Conservation (phyloP, 768 basidiomycete species). For the Goffeauzyma gilvescens region DNA sequence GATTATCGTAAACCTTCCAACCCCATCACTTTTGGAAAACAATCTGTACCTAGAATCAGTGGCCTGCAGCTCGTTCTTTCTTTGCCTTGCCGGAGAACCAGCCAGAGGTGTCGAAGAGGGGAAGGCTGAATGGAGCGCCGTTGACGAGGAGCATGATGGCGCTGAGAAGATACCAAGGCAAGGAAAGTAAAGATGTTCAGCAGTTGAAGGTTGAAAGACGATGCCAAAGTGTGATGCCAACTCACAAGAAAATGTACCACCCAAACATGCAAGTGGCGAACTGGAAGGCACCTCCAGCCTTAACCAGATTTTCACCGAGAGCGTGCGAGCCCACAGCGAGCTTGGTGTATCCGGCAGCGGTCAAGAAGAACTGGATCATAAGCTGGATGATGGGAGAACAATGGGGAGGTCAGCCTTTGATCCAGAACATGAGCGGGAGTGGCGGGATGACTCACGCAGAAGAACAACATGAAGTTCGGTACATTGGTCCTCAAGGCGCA, state of each 20-base stretch:
- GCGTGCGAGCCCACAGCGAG: not conserved
- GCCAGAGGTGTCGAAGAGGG: constrained; percentile 20
- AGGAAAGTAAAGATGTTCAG: not conserved
- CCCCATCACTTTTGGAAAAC: too few relatives aligned
- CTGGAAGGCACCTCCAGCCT: constrained; percentile 16
- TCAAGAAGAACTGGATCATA: constrained; percentile 17
- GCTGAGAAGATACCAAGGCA: constrained; percentile 10
- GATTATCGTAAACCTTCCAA: too few relatives aligned
- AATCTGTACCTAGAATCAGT: too few relatives aligned
- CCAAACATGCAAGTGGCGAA: constrained; percentile 13
- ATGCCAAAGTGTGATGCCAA: not conserved
- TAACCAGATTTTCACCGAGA: not conserved
- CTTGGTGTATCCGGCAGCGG: constrained; percentile 8
- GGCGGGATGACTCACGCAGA: constrained; percentile 2
- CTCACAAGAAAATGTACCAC: constrained; percentile 8
- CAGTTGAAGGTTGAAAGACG: not conserved
- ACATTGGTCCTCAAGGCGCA: constrained; percentile 17
- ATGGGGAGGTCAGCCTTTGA: not conserved
- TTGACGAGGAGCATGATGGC: constrained; percentile 15
- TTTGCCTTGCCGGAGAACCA: too few relatives aligned
- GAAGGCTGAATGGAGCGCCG: constrained; percentile 17
- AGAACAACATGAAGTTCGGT: constrained; percentile 15
- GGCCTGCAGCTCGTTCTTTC: too few relatives aligned
- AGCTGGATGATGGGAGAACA: constrained; percentile 4
- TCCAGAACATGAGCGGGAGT: not conserved